A percentile compares a stretch with the other conserved stretches of the same genome.
These are phyloP conservation scores for Yarrowia sp. DNA, from an alignment of 805 yeast genomes.

Conservation along the genomic window DNA sequence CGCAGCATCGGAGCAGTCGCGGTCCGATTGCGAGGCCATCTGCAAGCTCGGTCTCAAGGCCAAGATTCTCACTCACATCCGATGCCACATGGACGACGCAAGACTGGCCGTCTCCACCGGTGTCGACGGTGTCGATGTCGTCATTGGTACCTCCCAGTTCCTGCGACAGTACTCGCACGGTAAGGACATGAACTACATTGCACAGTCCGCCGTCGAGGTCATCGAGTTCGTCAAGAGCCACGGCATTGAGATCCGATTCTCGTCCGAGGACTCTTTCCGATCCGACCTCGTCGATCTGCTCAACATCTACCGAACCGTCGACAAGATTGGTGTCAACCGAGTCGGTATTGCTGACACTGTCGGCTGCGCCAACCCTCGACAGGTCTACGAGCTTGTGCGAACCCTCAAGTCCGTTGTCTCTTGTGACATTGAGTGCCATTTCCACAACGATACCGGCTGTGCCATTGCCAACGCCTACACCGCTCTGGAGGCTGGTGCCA, in stretches of 20 bases:
- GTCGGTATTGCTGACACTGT: slow-evolving; percentile 99
- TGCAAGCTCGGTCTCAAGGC: slow-evolving; percentile 97
- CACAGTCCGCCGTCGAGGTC: slow-evolving; percentile 94
- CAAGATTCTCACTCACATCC: slow-evolving; percentile 92
- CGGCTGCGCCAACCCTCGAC: slow-evolving; percentile 99
- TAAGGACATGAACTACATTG: slow-evolving; percentile 97
- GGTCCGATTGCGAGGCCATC: slow-evolving; percentile 95
- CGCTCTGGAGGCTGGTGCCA: slow-evolving; percentile 97
- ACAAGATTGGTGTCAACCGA: slow-evolving; percentile 96
- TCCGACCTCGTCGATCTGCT: slow-evolving; percentile 93
- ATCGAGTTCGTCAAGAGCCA: slow-evolving; percentile 96
- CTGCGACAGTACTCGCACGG: slow-evolving; percentile 95
- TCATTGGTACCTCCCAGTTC: slow-evolving; percentile 95
- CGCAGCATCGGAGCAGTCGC: slow-evolving; percentile 94
- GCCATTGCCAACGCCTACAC: slow-evolving; percentile 99
- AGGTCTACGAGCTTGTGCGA: slow-evolving; percentile 94
- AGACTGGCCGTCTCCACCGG: slow-evolving; percentile 97
- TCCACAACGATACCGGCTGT: slow-evolving; percentile 99
- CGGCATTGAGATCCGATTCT: slow-evolving; percentile 95
- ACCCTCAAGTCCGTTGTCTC: slow-evolving; percentile 92
- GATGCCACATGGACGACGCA: slow-evolving; percentile 99
- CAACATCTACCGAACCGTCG: slow-evolving; percentile 95
- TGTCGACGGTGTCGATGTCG: slow-evolving; percentile 98
- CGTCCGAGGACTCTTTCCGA: slow-evolving; percentile 97
- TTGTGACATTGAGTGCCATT: slow-evolving; percentile 98